Conservation (phyloP, 2,329 filamentous ascomycete genomes). For the Ophiostoma populinum region DNA sequence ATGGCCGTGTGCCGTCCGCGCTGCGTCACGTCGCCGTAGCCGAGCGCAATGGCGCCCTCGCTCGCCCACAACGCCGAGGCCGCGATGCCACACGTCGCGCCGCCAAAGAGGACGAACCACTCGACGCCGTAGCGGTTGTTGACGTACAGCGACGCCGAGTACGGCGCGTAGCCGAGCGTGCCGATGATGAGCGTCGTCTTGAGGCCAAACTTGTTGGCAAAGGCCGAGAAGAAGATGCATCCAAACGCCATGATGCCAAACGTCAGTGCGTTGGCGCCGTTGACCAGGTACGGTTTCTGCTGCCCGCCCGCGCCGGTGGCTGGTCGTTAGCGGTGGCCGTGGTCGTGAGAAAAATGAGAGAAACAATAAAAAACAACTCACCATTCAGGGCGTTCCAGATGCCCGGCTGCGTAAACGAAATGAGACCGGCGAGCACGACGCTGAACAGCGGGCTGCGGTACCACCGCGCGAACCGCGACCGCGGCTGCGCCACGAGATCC, state of each 20-base stretch:
- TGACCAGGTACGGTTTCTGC: constrained; percentile 1
- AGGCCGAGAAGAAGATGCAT: constrained; percentile 1
- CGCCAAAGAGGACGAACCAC: constrained; percentile 1
- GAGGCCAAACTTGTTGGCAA: constrained; percentile 1
- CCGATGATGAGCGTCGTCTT: not conserved
- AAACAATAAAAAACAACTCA: no score
- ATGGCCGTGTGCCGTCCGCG: constrained; percentile 1
- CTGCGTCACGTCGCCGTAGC: not conserved
- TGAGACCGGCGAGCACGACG: constrained; percentile 1
- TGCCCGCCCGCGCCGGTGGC: constrained; percentile 2
- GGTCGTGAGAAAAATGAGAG: no score
- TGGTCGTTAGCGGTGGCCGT: no score
- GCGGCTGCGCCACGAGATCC: not conserved
- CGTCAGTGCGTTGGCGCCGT: not conserved
- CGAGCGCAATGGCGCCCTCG: not conserved
- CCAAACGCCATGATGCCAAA: constrained; percentile 2
- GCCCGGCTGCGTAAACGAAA: constrained; percentile 1
- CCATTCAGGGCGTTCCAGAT: constrained; percentile 2
- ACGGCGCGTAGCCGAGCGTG: not conserved
- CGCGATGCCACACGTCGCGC: not conserved
- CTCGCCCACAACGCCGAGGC: not conserved
- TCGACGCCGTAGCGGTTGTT: constrained; percentile 3
- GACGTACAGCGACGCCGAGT: not conserved
- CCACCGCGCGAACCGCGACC: not conserved
- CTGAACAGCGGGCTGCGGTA: constrained; percentile 1